Percentiles rank a stretch among this genome's conserved stretches.
Conservation (phyloP, 371 early-diverging fungal species). For the Rhizopus arrhizus region DNA sequence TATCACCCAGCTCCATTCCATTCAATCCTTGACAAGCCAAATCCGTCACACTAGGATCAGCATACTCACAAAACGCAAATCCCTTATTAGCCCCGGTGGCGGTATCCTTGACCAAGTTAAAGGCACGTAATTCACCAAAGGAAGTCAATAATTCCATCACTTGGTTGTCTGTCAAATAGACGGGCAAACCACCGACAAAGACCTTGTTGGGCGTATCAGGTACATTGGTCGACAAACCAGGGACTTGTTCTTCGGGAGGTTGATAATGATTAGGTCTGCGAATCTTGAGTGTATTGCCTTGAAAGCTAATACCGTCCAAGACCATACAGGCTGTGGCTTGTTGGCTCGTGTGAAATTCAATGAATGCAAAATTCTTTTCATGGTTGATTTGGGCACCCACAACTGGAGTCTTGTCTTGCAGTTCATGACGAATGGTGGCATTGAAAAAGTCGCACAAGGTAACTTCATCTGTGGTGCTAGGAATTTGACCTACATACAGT, state of each 20-base stretch:
- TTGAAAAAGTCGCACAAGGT: conserved; percentile 86
- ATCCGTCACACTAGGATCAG: conserved; percentile 87
- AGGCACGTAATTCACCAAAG: conserved; percentile 91
- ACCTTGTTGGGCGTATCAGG: conserved; percentile 92
- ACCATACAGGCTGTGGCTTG: conserved; percentile 91
- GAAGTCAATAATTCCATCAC: conserved; percentile 89
- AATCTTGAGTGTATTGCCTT: conserved; percentile 83
- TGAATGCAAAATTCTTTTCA: conserved; percentile 93
- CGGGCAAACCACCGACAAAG: conserved; percentile 92
- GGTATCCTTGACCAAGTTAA: conserved; percentile 91
- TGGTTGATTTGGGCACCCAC: conserved; percentile 84
- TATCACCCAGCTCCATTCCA: conserved; percentile 93
- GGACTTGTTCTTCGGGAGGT: conserved; percentile 42
- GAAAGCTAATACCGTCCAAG: conserved; percentile 88
- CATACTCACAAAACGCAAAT: conserved; percentile 96
- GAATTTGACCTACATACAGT: conserved; percentile 93
- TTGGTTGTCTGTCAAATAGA: conserved; percentile 89
- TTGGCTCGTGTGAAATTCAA: conserved; percentile 73
- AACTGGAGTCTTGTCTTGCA: conserved; percentile 67
- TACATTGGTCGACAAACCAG: conserved; percentile 78
- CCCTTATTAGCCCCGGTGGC: conserved; percentile 87
- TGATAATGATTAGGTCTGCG: conserved; percentile 95
- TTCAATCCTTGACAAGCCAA: conserved; percentile 93
- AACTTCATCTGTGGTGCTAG: conserved; percentile 77
- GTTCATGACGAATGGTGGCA: conserved; percentile 71